Evolutionary conservation across 2,329 filamentous ascomycete genomes (phyloP).

Genomic region (Xylaria sp.): DNA sequence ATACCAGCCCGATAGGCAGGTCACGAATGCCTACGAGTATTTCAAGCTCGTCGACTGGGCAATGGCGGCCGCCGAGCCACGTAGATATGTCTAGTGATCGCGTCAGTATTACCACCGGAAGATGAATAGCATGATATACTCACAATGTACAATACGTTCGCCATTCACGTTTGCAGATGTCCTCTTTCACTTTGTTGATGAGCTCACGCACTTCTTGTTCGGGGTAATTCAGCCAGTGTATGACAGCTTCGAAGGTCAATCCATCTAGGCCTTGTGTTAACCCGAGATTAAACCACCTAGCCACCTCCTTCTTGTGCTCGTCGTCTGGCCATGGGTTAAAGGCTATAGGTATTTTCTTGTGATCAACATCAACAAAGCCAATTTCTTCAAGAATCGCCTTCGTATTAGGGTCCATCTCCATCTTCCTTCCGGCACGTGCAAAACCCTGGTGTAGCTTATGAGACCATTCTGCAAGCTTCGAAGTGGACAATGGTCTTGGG

Average conservation of each 20-base stretch:
- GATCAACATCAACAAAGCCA: slow-evolving; percentile 83
- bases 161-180: slow-evolving; percentile 74
- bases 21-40: slow-evolving; percentile 31
- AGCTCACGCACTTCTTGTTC: slow-evolving; percentile 72
- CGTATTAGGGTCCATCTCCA: slow-evolving; percentile 68
- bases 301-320: slow-evolving; percentile 72
- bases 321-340: slow-evolving; percentile 78
- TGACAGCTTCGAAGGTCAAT: slow-evolving; percentile 78
- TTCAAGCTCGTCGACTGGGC: slow-evolving; percentile 44
- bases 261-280: slow-evolving; percentile 78
- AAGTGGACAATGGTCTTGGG: slow-evolving; percentile 51
- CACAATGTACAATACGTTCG: slow-evolving; percentile 82
- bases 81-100: slow-evolving; percentile 43
- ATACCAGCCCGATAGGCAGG: slow-evolving; percentile 36
- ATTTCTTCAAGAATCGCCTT: slow-evolving; percentile 70
- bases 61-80: slow-evolving; percentile 43
- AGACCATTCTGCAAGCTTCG: slow-evolving; percentile 75
- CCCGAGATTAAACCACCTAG: slow-evolving; percentile 84
- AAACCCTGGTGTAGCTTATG: slow-evolving; percentile 75
- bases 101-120: slow-evolving; percentile 34
- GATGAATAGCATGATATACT: slow-evolving; percentile 53
- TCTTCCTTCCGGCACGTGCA: slow-evolving; percentile 69
- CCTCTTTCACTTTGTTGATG: slow-evolving; percentile 69
- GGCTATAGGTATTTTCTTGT: slow-evolving; percentile 74
- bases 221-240: slow-evolving; percentile 66